Conservation (phyloP, 2,329 filamentous ascomycete species). For the Clonostachys sp. region DNA sequence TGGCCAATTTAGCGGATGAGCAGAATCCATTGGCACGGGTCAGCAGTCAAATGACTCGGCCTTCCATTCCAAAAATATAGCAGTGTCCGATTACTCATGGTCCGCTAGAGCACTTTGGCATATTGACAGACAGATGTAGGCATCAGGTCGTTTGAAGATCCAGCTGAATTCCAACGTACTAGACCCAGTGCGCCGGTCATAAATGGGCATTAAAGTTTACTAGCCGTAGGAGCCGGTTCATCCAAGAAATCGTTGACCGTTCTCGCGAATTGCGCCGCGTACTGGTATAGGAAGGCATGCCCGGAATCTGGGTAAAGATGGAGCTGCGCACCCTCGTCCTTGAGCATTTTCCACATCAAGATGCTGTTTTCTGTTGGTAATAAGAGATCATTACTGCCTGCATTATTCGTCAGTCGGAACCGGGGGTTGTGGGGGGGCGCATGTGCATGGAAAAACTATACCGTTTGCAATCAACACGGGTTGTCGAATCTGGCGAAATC, state of each 20-base stretch:
- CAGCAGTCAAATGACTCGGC: too few relatives aligned
- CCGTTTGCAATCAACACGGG: conserved; percentile 32
- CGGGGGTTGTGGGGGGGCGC: neutral
- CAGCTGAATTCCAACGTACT: too few relatives aligned
- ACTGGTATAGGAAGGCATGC: conserved; percentile 27
- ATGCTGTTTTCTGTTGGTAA: conserved; percentile 29
- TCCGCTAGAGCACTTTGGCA: too few relatives aligned
- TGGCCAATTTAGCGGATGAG: too few relatives aligned
- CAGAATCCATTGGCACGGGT: too few relatives aligned
- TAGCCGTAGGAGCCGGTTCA: neutral
- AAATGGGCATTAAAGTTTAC: neutral
- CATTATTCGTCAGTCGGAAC: conserved; percentile 1
- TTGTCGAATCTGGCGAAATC: conserved; percentile 22
- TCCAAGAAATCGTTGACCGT: conserved; percentile 24
- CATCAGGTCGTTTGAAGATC: too few relatives aligned
- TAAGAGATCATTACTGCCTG: conserved; percentile 25
- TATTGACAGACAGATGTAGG: too few relatives aligned
- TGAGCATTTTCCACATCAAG: conserved; percentile 27
- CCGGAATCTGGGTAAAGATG: conserved; percentile 27
- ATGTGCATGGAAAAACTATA: conserved; percentile 9
- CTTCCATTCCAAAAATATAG: too few relatives aligned
- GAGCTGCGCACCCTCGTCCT: conserved; percentile 18
- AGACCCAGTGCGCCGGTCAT: too few relatives aligned
- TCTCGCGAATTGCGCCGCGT: conserved; percentile 20
- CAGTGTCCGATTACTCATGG: too few relatives aligned